Percentiles rank a stretch among this genome's conserved stretches.
Conservation (phyloP, 148 eudicot species). For the Rhododendron kiyosumense region DNA sequence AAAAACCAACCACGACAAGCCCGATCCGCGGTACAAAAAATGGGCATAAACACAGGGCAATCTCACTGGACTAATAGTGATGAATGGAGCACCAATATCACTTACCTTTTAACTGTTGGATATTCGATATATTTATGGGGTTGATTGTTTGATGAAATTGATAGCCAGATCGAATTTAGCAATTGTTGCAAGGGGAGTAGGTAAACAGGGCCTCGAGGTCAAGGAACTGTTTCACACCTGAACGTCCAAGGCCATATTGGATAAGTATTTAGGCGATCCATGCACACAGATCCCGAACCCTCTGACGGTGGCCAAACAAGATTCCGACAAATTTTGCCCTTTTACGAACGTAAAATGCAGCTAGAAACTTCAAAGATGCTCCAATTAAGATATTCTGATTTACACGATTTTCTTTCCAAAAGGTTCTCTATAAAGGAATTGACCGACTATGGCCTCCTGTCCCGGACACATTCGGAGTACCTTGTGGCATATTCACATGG, state of each 20-base stretch:
- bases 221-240: background rate
- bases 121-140: background rate
- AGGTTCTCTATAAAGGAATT: background rate
- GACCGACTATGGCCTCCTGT: background rate
- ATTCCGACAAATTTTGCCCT: background rate
- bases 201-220: background rate
- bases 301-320: background rate
- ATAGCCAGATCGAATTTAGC: background rate
- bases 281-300: background rate
- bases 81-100: background rate
- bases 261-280: background rate
- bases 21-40: too few relatives aligned
- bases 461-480: too few relatives aligned
- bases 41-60: too few relatives aligned
- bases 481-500: background rate
- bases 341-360: background rate
- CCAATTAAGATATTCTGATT: background rate
- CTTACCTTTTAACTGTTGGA: background rate
- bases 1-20: too few relatives aligned
- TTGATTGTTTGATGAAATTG: background rate
- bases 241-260: background rate
- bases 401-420: background rate
- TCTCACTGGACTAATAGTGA: too few relatives aligned
- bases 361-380: background rate
- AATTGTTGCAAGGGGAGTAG: background rate